Evolutionary conservation across 2,329 filamentous ascomycete species (phyloP).

Genomic region (Fusarium succisae): DNA sequence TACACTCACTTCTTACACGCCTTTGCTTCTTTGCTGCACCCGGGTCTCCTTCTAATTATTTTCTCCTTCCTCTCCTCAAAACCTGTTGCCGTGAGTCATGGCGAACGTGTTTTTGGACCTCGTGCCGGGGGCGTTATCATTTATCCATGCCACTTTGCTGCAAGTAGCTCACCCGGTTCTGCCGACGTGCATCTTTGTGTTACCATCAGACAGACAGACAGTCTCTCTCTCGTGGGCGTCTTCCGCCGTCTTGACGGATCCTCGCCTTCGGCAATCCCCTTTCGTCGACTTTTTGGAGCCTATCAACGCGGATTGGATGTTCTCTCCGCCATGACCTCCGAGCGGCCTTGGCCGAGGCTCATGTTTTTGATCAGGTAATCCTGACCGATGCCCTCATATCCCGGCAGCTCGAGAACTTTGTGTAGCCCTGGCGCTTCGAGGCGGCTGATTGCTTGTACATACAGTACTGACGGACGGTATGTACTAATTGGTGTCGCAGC

Average conservation of each 20-base stretch:
- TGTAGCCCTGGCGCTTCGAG: conserved; percentile 36
- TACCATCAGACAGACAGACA: conserved; percentile 36
- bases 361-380: conserved; percentile 29
- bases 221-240: conserved; percentile 24
- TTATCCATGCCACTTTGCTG: conserved; percentile 17
- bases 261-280: conserved; percentile 31
- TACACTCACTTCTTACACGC: neutral
- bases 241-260: conserved; percentile 23
- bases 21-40: neutral
- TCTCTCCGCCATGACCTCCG: conserved; percentile 10
- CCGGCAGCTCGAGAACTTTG: conserved; percentile 33
- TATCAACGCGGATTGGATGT: conserved; percentile 11
- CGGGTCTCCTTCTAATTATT: neutral
- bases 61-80: neutral
- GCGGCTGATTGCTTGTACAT: conserved; percentile 39
- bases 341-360: conserved; percentile 26
- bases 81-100: conserved; percentile 13
- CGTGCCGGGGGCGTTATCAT: conserved; percentile 14
- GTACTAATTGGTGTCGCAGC: conserved; percentile 35
- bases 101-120: conserved; percentile 6
- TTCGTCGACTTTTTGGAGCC: conserved; percentile 11
- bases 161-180: conserved; percentile 31
- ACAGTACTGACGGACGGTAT: neutral
- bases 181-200: conserved; percentile 38
- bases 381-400: conserved; percentile 26